Base-by-base conservation (phyloP, 495 filamentous ascomycete genomes). In the Neurospora sp. region DNA sequence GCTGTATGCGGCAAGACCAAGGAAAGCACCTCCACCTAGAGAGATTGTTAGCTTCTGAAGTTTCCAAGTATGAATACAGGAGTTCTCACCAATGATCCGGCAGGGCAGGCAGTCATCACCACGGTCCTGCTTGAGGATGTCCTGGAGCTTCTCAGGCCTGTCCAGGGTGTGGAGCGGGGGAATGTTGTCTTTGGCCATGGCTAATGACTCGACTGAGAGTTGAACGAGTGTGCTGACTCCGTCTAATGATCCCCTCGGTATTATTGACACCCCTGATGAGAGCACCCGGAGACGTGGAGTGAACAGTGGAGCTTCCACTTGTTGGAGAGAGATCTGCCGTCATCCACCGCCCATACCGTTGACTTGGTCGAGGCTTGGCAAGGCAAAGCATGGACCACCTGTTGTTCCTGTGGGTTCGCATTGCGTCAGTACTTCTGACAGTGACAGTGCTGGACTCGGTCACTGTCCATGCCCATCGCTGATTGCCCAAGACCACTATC, bases 1-100 rank as follows among this genome's bases (percentile, higher is more conserved):
- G 78, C 89, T 94, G 84, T 97, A 98, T 7, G 88, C 88, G 16
- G 93, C 95, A 68, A 98, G 89, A n/a, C 94, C 94, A 61, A 96
- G 84, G 75, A 98, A 97, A 18, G 92, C 94, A 40, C 90, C 88
- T 70, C 90, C 89, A 22, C 95, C 95, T 14, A 38, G 22, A 16
- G 48, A 69, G 10, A 12, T 39, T 41, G 73, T 39, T 73, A 65
- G 53, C 31, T 4, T 59, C 4, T 59, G 20, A 3, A 22, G 9
- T 22, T 22, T 27, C 10, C 3, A 59, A 27, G 20, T 59, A 27
- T 37, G 6, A 8, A 35, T 18, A 18, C 53, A 65, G 12, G 27
- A 37, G 22, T 9, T 14, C 76, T 75, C 75, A 93, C 92, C 92
- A 44, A 89, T 87, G 12, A 93, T 77, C 79, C 85, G 87, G 81